Base-by-base conservation (phyloP, 148 eudicot species). In the Rhododendron griersonianum region DNA sequence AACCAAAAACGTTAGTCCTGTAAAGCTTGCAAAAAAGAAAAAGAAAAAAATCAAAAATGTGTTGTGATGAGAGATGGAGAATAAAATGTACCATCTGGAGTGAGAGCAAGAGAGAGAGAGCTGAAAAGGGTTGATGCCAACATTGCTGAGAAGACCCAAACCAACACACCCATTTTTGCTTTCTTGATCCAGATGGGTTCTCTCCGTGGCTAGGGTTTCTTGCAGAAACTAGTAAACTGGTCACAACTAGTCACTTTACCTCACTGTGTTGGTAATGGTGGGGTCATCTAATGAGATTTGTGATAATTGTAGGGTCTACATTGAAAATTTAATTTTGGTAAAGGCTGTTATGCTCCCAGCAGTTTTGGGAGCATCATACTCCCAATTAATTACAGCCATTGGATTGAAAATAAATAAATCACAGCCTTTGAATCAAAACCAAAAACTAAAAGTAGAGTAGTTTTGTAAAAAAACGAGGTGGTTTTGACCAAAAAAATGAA, bases 41-140 rank as follows among this genome's bases (percentile, higher is more conserved):
- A 28, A 67, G 8, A 65, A 30, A 39, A 28, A 80, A 21, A 11
- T 6, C 3, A 18, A 37, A 37, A 86, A 23, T 7, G 18, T 35
- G 65, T 69, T 55, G 19, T 4, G 71, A 57, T 25, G 45, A 75
- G 10, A 19, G 33, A 33, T 84, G n/a, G 15, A 28, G 10, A 82
- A 63, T 8, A 41, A 48, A 21, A 55, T 55, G 78, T 93, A 96
- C 99, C 99, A 95, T 96, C 99, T 85, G 85, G 94, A n/a, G 90
- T 83, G 45, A 96, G 95, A 87, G 94, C 98, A 83, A 92, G 82
- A 89, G 93, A 85, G 88, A 83, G 53, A 81, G 88, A 86, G 90
- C 92, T 91, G 84, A 95, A 90, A 90, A 93, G 91, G 91, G 95
- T 85, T 84, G 87, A 84, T 81, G 80, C 89, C 50, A 90, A 55